A percentile compares a stretch with the other conserved stretches of the same genome.
Evolutionary conservation across 2,329 filamentous ascomycete genomes (phyloP).

Genomic region (Claviceps maximensis): DNA sequence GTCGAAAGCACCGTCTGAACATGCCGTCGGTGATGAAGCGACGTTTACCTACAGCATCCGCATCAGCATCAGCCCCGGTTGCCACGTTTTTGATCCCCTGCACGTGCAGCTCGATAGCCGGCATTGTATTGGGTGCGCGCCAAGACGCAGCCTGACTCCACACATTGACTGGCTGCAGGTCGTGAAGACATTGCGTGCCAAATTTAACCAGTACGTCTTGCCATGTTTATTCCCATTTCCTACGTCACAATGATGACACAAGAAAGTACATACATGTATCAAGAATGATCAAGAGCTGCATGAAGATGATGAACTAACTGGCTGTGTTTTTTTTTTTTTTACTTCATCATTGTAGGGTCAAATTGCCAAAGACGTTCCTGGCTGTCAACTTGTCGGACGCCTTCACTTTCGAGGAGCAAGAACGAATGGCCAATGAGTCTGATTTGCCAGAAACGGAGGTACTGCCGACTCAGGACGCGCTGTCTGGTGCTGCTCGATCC

Average conservation of each 20-base stretch:
- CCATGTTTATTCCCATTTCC: slow-evolving; percentile 3
- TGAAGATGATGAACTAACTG: neutral
- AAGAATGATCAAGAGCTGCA: neutral
- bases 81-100: slow-evolving; percentile 89
- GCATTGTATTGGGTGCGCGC: slow-evolving; percentile 90
- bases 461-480: slow-evolving; percentile 17
- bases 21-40: slow-evolving; percentile 38
- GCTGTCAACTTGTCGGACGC: slow-evolving; percentile 52
- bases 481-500: slow-evolving; percentile 6
- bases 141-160: slow-evolving; percentile 75
- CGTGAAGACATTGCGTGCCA: slow-evolving; percentile 87
- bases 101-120: slow-evolving; percentile 94
- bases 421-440: slow-evolving; percentile 34
- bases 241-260: no score
- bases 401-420: slow-evolving; percentile 44
- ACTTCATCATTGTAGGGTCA: slow-evolving; percentile 34
- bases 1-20: slow-evolving; percentile 42
- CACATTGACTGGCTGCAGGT: slow-evolving; percentile 95
- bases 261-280: neutral
- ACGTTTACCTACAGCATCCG: slow-evolving; percentile 90
- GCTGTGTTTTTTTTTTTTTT: neutral
- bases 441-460: slow-evolving; percentile 37
- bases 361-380: slow-evolving; percentile 52
- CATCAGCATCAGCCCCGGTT: slow-evolving; percentile 89
- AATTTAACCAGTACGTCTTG: slow-evolving; percentile 72